Evolutionary conservation across 1,284 basidiomycete species (phyloP), one percentile per base, ranked within the genome.

Genomic region (Cryptococcus sp.): DNA sequence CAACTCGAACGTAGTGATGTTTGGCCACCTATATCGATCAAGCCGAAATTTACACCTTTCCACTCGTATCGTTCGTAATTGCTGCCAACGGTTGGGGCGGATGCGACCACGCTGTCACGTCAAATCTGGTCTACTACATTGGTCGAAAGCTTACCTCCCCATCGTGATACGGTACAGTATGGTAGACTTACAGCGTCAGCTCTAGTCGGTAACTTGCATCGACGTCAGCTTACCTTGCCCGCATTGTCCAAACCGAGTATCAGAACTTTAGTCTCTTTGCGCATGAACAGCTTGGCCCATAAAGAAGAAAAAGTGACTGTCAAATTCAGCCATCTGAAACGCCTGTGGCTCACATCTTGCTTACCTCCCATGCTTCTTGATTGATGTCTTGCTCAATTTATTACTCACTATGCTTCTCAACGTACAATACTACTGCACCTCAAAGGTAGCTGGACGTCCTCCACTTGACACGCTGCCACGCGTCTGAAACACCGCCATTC

Each of bases 101-200:
- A 78, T 2, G 77, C 75, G 19, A 79, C 78, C 43, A 79, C 77
- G 19, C 77, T 72, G 31, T 39, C 18, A 16, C 16, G 14, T 39
- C 36, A 39, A 14, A 5, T 7, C 36, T 5, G 5, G 4, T 16
- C 14, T n/a, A 7, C 4, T 7, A 7, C 7, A 16, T 39, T 7
- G 14, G 16, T 7, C 7, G 41, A 7, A 21, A 43, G 19, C 21
- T 19, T 24, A 43, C 21, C 19, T 37, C 78, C 36, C 78, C 60
- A 79, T 76, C 11, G 77, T 79, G 63, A 79, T 79, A 42, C 78
- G 74, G 60, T 79, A 80, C 49, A 78, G 71, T 22, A 78, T 72
- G 2, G 77, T 78, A 10, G 74, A 77, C 67, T 70, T 51, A 4
- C 18, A 16, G 5, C 1, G 54, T 52, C 48, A 45, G 44, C 28